Percentiles rank a stretch among this genome's conserved stretches.
Evolutionary conservation across 129 eudicot species (phyloP).

Genomic region (Chrysanthemum makinoi): DNA sequence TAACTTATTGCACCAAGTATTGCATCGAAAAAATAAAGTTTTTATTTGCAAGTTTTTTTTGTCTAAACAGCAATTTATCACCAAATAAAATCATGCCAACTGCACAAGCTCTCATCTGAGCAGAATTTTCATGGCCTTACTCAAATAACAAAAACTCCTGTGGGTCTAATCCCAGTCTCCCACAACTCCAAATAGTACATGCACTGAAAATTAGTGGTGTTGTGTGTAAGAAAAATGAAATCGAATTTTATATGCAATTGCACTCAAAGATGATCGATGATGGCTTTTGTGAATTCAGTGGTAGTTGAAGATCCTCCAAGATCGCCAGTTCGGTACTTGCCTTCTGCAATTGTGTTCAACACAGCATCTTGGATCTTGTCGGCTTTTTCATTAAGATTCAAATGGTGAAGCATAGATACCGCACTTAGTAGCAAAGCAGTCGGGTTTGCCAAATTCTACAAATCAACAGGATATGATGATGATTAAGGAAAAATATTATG

Average conservation of each 20-base stretch:
- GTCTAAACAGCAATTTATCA: conserved; percentile 6
- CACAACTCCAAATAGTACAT: conserved; percentile 36
- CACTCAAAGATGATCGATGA: conserved; percentile 73
- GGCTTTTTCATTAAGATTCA: conserved; percentile 81
- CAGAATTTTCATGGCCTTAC: conserved; percentile 19
- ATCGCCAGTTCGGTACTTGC: conserved; percentile 87
- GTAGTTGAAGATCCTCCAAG: conserved; percentile 92
- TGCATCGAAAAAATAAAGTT: background rate
- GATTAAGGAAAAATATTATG: background rate
- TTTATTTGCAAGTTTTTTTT: conserved; percentile 9
- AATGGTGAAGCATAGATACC: conserved; percentile 85
- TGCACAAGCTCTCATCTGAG: conserved; percentile 30
- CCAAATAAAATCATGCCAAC: conserved; percentile 27
- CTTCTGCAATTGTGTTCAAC: conserved; percentile 83
- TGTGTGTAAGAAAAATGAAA: conserved; percentile 25
- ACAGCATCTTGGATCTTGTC: conserved; percentile 84
- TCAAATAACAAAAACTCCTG: conserved; percentile 22
- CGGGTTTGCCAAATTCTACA: conserved; percentile 94
- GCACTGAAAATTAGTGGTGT: conserved; percentile 29
- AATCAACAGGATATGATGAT: background rate
- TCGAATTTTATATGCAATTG: conserved; percentile 31
- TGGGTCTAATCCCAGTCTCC: conserved; percentile 33
- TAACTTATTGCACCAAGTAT: no score
- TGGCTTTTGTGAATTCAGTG: conserved; percentile 83
- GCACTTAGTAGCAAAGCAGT: conserved; percentile 93